These are phyloP conservation scores for Pseudognaphalium luteoalbum DNA, from an alignment of 129 eudicot species.

Conservation along the genomic window DNA sequence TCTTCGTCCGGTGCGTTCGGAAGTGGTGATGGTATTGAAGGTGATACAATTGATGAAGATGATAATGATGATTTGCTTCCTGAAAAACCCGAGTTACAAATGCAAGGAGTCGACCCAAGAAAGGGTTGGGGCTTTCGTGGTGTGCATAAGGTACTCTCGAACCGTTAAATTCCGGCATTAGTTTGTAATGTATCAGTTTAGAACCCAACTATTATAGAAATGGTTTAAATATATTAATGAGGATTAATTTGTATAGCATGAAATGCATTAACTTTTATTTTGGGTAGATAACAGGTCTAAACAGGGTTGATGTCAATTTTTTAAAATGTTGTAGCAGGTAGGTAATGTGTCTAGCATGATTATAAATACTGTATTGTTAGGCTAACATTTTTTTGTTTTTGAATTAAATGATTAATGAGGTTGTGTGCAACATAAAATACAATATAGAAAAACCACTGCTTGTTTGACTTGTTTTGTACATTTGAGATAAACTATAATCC, in stretches of 20 bases:
- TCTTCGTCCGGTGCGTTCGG: conserved; percentile 3
- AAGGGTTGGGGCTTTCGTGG: conserved; percentile 97
- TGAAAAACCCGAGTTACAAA: conserved; percentile 54
- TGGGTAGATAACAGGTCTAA: no score
- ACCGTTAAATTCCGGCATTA: background rate
- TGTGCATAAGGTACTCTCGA: conserved; percentile 71
- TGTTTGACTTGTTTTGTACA: background rate
- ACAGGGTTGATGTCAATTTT: no score
- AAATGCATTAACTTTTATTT: no score
- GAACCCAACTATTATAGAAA: no score
- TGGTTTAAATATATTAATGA: no score
- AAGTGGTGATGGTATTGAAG: conserved; percentile 30
- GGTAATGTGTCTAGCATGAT: background rate
- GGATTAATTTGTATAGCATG: no score
- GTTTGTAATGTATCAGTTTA: no score
- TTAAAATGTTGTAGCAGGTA: background rate
- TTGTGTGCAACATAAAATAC: background rate
- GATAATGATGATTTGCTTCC: conserved; percentile 52
- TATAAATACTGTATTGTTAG: background rate
- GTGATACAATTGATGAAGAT: conserved; percentile 30
- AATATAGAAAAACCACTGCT: background rate
- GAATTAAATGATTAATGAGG: background rate
- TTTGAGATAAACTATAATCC: background rate
- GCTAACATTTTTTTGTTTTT: background rate
- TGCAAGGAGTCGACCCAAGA: conserved; percentile 84